phyloP scores from a whole-genome alignment of 2,329 filamentous ascomycete genomes.

The Dactylellina haptotyla region DNA sequence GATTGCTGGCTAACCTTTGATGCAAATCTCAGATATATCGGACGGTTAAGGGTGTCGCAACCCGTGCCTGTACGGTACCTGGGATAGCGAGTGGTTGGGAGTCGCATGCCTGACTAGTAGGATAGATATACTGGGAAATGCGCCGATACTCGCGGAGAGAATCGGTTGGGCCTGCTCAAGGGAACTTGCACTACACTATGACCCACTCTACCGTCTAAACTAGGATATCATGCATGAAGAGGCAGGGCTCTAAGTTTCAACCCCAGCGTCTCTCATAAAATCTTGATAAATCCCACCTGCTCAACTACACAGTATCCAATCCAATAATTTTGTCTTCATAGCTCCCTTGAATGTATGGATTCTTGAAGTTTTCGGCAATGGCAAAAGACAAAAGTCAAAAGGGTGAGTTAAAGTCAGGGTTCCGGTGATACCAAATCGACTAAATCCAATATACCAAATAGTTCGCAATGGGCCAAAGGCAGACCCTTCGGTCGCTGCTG shows the following conservation, averaged over 20 bases:
- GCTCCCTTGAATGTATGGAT: not conserved
- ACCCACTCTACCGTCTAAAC: not conserved
- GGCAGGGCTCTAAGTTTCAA: not conserved
- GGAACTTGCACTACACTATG: not conserved
- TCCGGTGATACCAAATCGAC: not conserved
- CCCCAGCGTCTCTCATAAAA: not conserved
- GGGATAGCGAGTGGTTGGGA: too few relatives aligned
- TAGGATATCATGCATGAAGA: not conserved
- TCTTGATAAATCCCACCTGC: not conserved
- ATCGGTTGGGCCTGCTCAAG: not conserved
- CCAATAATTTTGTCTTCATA: not conserved
- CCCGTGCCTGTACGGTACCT: too few relatives aligned
- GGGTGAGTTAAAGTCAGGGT: not conserved
- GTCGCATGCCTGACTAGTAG: too few relatives aligned
- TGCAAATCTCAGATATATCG: too few relatives aligned
- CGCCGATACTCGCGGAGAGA: not conserved
- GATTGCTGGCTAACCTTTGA: too few relatives aligned
- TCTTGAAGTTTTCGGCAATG: slow-evolving; percentile 15
- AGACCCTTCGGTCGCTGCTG: not conserved
- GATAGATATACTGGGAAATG: too few relatives aligned
- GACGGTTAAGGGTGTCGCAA: too few relatives aligned
- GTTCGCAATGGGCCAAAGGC: not conserved
- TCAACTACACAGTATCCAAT: not conserved
- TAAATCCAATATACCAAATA: not conserved
- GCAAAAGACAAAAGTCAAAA: slow-evolving; percentile 24